Conservation (phyloP, 257 asterid genomes). For the Jaltomata sinuosa region DNA sequence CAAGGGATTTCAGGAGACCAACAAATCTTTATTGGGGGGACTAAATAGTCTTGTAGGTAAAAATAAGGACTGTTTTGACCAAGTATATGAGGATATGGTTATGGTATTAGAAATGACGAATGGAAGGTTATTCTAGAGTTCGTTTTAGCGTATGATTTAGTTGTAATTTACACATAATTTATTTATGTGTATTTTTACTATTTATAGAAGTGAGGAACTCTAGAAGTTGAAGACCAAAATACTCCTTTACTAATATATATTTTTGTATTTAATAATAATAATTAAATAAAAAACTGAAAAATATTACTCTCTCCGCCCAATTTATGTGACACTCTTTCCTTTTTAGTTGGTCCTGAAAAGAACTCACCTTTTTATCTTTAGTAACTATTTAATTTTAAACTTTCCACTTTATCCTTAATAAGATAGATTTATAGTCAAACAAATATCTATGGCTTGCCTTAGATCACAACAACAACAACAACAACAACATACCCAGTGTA, state of each 20-base stretch:
- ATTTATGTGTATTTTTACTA: background rate
- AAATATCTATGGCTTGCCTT: too few relatives aligned
- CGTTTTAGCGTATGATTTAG: background rate
- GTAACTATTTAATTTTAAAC: background rate
- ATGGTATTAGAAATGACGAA: background rate
- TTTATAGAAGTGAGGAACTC: background rate
- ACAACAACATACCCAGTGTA: too few relatives aligned
- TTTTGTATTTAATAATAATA: background rate
- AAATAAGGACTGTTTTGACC: background rate
- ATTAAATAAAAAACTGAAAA: background rate
- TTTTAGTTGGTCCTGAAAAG: too few relatives aligned
- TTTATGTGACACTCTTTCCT: background rate
- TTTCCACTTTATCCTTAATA: too few relatives aligned
- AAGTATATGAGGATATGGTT: background rate
- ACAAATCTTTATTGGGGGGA: background rate
- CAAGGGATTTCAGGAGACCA: background rate
- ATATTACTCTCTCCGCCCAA: background rate
- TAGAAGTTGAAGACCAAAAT: background rate
- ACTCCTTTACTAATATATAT: background rate
- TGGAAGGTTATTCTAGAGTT: background rate
- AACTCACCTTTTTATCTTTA: too few relatives aligned
- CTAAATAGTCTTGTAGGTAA: background rate
- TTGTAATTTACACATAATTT: background rate
- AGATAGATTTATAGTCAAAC: too few relatives aligned
- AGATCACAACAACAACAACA: too few relatives aligned